Conservation (phyloP, 208 protist genomes). For the Acanthamoeba pearcei region DNA sequence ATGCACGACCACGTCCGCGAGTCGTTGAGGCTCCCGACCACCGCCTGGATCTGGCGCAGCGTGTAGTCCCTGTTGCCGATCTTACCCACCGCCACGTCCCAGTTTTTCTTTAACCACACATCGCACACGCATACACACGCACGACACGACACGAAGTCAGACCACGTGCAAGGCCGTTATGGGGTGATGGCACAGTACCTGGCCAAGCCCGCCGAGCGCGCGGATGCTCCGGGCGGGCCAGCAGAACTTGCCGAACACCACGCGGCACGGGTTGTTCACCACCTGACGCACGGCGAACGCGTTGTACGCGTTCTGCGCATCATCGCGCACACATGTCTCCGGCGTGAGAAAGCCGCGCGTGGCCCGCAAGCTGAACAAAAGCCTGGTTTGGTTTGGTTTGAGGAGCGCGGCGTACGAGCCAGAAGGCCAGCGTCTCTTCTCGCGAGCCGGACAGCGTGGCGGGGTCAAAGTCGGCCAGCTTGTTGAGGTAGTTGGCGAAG, state of each 20-base stretch:
- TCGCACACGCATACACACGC: too few species aligned
- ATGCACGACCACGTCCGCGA: slow-evolving; percentile 23
- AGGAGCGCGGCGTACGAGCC: background rate
- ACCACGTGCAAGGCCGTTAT: too few species aligned
- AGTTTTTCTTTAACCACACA: background rate
- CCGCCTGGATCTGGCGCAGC: background rate
- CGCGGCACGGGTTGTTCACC: slow-evolving; percentile 36
- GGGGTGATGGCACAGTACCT: background rate
- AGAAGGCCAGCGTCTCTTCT: slow-evolving; percentile 21
- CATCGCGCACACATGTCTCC: background rate
- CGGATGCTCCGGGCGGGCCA: slow-evolving; percentile 59
- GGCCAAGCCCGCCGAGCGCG: slow-evolving; percentile 21
- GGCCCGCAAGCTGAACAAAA: too few species aligned
- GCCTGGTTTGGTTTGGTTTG: too few species aligned
- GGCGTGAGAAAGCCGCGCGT: too few species aligned
- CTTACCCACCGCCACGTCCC: background rate
- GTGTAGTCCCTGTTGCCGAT: background rate
- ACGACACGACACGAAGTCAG: background rate
- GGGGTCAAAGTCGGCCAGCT: background rate
- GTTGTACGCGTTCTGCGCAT: slow-evolving; percentile 47
- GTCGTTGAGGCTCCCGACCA: background rate
- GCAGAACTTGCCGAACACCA: slow-evolving; percentile 45
- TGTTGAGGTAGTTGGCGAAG: background rate
- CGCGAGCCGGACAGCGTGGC: background rate
- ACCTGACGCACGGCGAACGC: slow-evolving; percentile 21